Base-by-base conservation (phyloP, 768 basidiomycete species). In the Gelatoporia subvermispora region DNA sequence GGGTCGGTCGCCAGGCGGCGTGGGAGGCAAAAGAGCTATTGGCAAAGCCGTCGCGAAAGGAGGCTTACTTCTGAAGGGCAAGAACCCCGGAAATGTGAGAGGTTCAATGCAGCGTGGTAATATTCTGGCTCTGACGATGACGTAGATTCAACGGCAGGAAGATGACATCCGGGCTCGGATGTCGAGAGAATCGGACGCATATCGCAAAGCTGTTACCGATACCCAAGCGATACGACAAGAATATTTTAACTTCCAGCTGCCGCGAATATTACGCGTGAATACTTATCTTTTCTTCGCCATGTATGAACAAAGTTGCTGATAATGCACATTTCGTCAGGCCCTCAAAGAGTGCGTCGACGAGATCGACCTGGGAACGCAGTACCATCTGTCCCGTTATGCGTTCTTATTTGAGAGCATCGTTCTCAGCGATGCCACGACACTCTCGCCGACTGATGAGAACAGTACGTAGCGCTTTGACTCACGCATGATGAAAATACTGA, bases 191-290 rank as follows among this genome's bases (percentile, higher is more conserved):
- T 92, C 90, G 21, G 95, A 97, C 63, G 79, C 82, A 25, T 98
- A 93, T 61, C 76, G 92, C 48, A 94, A 96, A 67, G 84, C 91
- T 2, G 85, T 96, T 24, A 81, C 79, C 13, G 93, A 97, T 54
- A 91, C 88, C 11, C 93, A 97, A 65, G 72, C 82, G 4, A 82
- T 91, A 71, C 78, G 94, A 52, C 94, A 97, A 65, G 96, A 99
- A 62, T 98, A 97, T 65, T 99, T 96, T 68, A 95, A 97, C 65
- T 88, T 95, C 61, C 95, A 97, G 60, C 71, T 97, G 35, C 96
- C 96, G 47, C 85, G 93, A 56, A 89, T 97, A 49, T 68, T 99
- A 35, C 79, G 96, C 44, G 93, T 94, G 63, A 62, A 88, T 76
- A 25, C 39, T n/a, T 36, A 9, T 44, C 45, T 23, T 10, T 17